Base-by-base conservation (phyloP, 73 alveolate species). In the Stentor roeselii region DNA sequence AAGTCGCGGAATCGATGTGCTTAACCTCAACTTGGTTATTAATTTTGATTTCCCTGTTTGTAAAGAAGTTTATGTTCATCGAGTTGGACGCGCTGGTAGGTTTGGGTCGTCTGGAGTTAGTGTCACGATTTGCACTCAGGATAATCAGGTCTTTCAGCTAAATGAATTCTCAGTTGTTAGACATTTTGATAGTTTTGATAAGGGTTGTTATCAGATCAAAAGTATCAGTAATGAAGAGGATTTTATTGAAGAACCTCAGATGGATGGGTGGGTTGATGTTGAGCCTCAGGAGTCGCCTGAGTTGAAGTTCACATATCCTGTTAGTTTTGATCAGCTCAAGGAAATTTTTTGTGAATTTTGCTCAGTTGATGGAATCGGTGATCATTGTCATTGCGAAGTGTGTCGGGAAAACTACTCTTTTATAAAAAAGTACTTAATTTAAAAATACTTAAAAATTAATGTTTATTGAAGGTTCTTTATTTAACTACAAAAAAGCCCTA, bases 41-140 rank as follows among this genome's bases (percentile, higher is more conserved):
- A 95, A 95, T 93, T 95, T 94, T 85, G 98, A 97, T 83, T 93
- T 95, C 91, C 99, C 99, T 38, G 91, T 92, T 90, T 91, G 91
- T 90, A 78, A 97, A 41, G 99, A 97, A 85, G 95, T 97, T 2
- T 97, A 96, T 88, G 91, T 97, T 36, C 99, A 96, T 88, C 88
- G 99, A 87, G 95, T 97, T 30, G 99, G 99, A 39, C 90, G 99
- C 86, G 92, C 99, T 60, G 99, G 99, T 38, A 96, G 99, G 91
- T 95, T 95, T 74, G 99, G 97, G 4, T 93, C 91, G 75, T 83
- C 86, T 39, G 98, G 99, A 35, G 87, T 95, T 34, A 95, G 98
- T 40, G 88, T 93, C 75, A 93, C 80, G 3, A 15, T 67, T 15
- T 21, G n/a, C 11, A 21, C 41, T 0, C 27, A 40, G 37, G 27